phyloP scores from a whole-genome alignment of 768 basidiomycete genomes.

The Hortiboletus campestris region DNA sequence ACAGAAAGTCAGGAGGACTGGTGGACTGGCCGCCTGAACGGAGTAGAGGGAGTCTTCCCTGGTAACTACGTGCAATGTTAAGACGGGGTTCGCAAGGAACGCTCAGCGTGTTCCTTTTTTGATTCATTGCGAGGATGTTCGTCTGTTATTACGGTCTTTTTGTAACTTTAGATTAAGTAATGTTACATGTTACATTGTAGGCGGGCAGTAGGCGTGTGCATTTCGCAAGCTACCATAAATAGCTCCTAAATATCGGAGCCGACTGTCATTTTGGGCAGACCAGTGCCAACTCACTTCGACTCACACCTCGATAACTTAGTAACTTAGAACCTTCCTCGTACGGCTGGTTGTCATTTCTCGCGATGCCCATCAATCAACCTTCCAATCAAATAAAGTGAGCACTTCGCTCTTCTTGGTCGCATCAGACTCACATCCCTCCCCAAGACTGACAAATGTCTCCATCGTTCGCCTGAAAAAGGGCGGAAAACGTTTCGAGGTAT shows the following conservation, averaged over 20 bases:
- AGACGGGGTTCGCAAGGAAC: not conserved
- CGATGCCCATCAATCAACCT: constrained; percentile 69
- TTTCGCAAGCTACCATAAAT: not conserved
- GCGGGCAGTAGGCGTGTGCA: too few species aligned
- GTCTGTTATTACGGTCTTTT: not conserved
- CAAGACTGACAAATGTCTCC: constrained; percentile 93
- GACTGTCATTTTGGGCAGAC: not conserved
- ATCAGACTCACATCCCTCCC: not conserved
- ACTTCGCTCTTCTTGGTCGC: not conserved
- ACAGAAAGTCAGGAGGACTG: constrained; percentile 86
- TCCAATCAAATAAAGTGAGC: constrained; percentile 86
- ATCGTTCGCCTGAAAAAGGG: constrained; percentile 95
- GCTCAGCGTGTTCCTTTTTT: not conserved
- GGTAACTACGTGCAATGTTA: constrained; percentile 47
- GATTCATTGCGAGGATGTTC: not conserved
- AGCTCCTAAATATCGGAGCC: constrained; percentile 17
- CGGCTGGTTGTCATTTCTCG: not conserved
- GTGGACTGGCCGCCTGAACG: constrained; percentile 93
- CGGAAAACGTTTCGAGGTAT: constrained; percentile 95
- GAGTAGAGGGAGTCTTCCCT: constrained; percentile 86
- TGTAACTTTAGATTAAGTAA: too few species aligned
- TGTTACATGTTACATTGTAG: too few species aligned
- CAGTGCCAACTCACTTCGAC: not conserved
- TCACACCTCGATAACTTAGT: not conserved
- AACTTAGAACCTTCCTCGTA: not conserved